Conservation (phyloP, 169 alveolate species). For the Plasmodium vinckei region DNA sequence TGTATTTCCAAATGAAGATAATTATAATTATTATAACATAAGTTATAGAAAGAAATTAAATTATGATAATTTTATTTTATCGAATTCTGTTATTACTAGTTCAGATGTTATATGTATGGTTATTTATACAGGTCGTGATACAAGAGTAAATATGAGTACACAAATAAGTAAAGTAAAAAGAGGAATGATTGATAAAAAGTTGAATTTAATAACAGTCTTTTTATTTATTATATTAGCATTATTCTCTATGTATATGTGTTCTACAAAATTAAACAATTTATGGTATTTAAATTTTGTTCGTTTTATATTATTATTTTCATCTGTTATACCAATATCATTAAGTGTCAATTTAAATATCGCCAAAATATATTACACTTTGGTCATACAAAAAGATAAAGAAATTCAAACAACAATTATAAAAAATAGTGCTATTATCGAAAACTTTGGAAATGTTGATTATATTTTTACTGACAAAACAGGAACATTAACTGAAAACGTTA, state of each 20-base stretch:
- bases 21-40: slow-evolving; percentile 56
- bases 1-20: slow-evolving; percentile 52
- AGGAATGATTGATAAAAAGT: slow-evolving; percentile 93
- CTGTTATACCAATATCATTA: slow-evolving; percentile 97
- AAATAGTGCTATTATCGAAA: slow-evolving; percentile 92
- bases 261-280: slow-evolving; percentile 51
- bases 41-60: slow-evolving; percentile 52
- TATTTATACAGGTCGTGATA: slow-evolving; percentile 93
- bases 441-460: slow-evolving; percentile 96
- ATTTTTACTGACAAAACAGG: slow-evolving; percentile 98
- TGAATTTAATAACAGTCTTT: slow-evolving; percentile 91
- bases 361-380: slow-evolving; percentile 91
- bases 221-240: slow-evolving; percentile 88
- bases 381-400: slow-evolving; percentile 91
- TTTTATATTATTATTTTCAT: slow-evolving; percentile 94
- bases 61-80: slow-evolving; percentile 94
- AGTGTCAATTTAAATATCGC: slow-evolving; percentile 98
- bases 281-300: slow-evolving; percentile 85
- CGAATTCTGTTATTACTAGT: slow-evolving; percentile 94
- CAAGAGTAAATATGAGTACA: slow-evolving; percentile 86
- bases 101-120: slow-evolving; percentile 93
- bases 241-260: slow-evolving; percentile 75
- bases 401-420: slow-evolving; percentile 96
- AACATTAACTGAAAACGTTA: slow-evolving; percentile 97
- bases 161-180: slow-evolving; percentile 90